Percentiles rank a stretch among this genome's conserved stretches.
Conservation (phyloP, 2,329 filamentous ascomycete species). For the Pseudogymnoascus sp. region DNA sequence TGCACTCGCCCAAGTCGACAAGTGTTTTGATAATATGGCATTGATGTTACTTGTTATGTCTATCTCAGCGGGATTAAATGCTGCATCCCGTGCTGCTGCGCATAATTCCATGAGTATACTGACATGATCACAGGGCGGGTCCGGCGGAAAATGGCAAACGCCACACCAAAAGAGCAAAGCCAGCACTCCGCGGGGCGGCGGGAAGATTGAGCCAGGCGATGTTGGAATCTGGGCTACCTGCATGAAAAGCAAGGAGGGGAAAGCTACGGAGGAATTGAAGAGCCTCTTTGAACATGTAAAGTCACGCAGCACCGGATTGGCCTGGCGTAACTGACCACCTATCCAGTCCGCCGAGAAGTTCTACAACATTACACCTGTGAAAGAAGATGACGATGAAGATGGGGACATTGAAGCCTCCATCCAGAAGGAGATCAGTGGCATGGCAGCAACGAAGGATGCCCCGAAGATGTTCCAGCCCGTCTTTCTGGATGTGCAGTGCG, state of each 20-base stretch:
- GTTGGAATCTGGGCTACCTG: slow-evolving; percentile 72
- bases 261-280: slow-evolving; percentile 58
- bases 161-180: slow-evolving; percentile 47
- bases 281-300: slow-evolving; percentile 58
- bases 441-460: slow-evolving; percentile 40
- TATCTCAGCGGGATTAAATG: neutral
- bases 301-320: slow-evolving; percentile 10
- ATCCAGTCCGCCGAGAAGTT: slow-evolving; percentile 55
- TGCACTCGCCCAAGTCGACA: neutral
- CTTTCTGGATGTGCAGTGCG: slow-evolving; percentile 49
- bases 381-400: slow-evolving; percentile 33
- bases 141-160: slow-evolving; percentile 52
- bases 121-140: slow-evolving; percentile 33
- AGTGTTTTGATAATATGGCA: neutral
- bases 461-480: slow-evolving; percentile 43
- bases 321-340: slow-evolving; percentile 13
- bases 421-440: slow-evolving; percentile 57
- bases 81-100: neutral
- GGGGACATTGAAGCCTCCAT: slow-evolving; percentile 66
- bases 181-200: slow-evolving; percentile 34
- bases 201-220: slow-evolving; percentile 56
- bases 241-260: slow-evolving; percentile 60
- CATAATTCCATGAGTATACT: neutral
- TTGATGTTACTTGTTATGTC: neutral
- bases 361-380: slow-evolving; percentile 38